A percentile compares a stretch with the other conserved stretches of the same genome.
Conservation (phyloP, 495 filamentous ascomycete genomes). For the Astrothelium macrocarpum region DNA sequence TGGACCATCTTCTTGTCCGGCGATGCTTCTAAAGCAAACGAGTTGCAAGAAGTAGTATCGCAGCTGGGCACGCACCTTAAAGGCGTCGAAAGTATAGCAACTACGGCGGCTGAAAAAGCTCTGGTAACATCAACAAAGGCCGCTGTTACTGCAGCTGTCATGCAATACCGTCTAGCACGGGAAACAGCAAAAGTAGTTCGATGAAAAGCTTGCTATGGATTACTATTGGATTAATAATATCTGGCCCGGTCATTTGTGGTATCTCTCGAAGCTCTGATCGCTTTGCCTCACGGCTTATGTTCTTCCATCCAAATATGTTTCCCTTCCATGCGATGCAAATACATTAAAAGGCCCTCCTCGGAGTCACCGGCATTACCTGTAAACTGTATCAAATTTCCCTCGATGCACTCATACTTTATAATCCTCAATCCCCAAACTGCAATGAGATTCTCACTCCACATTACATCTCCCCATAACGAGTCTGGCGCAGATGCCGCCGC, state of each 20-base stretch:
- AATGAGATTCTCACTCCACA: constrained; percentile 13
- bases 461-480: constrained; percentile 8
- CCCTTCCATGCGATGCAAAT: constrained; percentile 11
- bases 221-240: background rate
- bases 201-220: background rate
- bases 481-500: background rate
- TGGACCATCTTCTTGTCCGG: constrained; percentile 83
- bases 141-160: background rate
- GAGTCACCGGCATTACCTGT: background rate
- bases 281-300: background rate
- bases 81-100: background rate
- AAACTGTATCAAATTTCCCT: constrained; percentile 11
- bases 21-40: constrained; percentile 62
- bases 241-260: background rate
- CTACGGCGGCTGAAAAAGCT: background rate
- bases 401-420: constrained; percentile 14
- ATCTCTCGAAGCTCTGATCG: background rate
- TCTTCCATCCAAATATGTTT: background rate
- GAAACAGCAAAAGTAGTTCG: background rate
- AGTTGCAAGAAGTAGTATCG: constrained; percentile 67
- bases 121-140: background rate
- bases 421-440: constrained; percentile 14
- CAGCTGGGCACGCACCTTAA: constrained; percentile 41
- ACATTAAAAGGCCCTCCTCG: constrained; percentile 14
- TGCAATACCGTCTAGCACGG: background rate